Conservation (phyloP, 2,329 filamentous ascomycete species). For the Fusarium abutilonis region DNA sequence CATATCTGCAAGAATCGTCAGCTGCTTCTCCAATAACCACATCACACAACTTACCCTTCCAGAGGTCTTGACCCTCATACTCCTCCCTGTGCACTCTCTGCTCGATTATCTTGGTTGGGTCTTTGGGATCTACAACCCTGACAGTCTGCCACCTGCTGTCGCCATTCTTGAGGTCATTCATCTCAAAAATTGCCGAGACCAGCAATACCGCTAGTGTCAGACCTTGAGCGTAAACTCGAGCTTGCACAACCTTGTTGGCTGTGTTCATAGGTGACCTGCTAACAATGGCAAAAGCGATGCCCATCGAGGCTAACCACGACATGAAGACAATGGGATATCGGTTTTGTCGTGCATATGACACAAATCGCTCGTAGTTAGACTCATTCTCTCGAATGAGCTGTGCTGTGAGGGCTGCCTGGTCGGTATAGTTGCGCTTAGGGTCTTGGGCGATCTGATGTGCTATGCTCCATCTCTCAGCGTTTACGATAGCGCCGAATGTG, state of each 20-base stretch:
- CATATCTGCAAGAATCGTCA: constrained; percentile 69
- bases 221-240: constrained; percentile 92
- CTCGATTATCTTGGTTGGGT: constrained; percentile 87
- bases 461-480: constrained; percentile 76
- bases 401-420: constrained; percentile 66
- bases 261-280: constrained; percentile 78
- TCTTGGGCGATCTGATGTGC: constrained; percentile 75
- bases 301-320: constrained; percentile 89
- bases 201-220: constrained; percentile 85
- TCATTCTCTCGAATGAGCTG: constrained; percentile 66
- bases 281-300: constrained; percentile 76
- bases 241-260: constrained; percentile 90
- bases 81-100: constrained; percentile 88
- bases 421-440: constrained; percentile 72
- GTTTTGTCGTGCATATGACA: constrained; percentile 80
- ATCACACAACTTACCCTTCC: constrained; percentile 72
- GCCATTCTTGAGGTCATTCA: constrained; percentile 77
- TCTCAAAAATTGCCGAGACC: constrained; percentile 83
- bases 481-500: constrained; percentile 88
- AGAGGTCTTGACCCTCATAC: constrained; percentile 89
- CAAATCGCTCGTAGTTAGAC: constrained; percentile 66
- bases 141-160: constrained; percentile 85
- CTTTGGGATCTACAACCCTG: constrained; percentile 79
- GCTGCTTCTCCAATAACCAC: background rate
- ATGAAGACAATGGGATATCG: constrained; percentile 86